These are phyloP conservation scores for Aspergillus baeticus DNA, from an alignment of 495 filamentous ascomycete genomes.

Conservation along the genomic window DNA sequence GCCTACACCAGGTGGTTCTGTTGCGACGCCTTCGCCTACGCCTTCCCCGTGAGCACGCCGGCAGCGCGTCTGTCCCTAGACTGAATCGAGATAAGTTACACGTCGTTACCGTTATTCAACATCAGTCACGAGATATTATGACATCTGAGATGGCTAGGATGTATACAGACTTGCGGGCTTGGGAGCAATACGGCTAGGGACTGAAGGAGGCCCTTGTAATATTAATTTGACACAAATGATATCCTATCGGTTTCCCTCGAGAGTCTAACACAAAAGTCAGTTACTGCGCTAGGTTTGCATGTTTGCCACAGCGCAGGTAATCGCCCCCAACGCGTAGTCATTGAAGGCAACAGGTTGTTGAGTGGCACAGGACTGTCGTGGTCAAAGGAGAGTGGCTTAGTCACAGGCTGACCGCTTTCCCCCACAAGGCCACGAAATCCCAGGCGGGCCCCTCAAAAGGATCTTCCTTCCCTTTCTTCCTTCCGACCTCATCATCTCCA, in stretches of 20 bases:
- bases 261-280: too few relatives aligned
- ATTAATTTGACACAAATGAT: neutral
- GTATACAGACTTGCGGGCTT: neutral
- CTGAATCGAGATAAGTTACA: neutral
- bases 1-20: slow-evolving; percentile 33
- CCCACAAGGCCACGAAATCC: slow-evolving; percentile 26
- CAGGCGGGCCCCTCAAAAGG: slow-evolving; percentile 39
- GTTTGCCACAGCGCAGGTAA: slow-evolving; percentile 1
- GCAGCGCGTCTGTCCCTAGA: neutral
- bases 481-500: slow-evolving; percentile 19
- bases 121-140: neutral
- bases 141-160: neutral
- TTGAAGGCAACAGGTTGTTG: neutral
- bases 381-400: slow-evolving; percentile 13
- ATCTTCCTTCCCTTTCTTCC: slow-evolving; percentile 36
- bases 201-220: neutral
- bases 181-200: neutral
- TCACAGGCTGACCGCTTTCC: slow-evolving; percentile 38
- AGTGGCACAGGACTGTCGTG: neutral
- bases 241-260: neutral
- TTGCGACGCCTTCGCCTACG: slow-evolving; percentile 43
- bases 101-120: too few relatives aligned
- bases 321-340: neutral
- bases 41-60: slow-evolving; percentile 34
- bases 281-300: too few relatives aligned